A percentile compares a stretch with the other conserved stretches of the same genome.
Conservation (phyloP, 345 rosid genomes). For the Populus ilicifolia region DNA sequence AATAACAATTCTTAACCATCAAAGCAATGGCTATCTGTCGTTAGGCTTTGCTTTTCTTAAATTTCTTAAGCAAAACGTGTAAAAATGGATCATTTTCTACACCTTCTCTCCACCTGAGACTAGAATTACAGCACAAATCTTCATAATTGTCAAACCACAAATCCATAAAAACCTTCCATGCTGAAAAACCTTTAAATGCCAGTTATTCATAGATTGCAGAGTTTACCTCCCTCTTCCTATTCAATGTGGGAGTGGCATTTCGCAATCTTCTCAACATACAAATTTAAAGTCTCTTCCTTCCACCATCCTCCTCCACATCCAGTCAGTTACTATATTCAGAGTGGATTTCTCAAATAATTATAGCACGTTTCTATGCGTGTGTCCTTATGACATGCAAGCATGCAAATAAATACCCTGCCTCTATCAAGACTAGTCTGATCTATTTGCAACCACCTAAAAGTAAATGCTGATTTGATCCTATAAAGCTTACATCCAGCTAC, state of each 20-base stretch:
- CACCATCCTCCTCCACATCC: not conserved
- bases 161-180: not conserved
- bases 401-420: not conserved
- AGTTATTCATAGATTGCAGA: not conserved
- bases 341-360: not conserved
- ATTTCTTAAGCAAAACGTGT: not conserved
- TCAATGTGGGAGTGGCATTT: not conserved
- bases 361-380: no score
- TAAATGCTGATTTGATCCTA: not conserved
- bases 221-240: not conserved
- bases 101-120: not conserved
- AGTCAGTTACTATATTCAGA: not conserved
- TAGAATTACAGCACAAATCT: not conserved
- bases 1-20: not conserved
- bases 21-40: not conserved
- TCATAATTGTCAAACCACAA: not conserved
- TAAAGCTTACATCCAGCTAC: not conserved
- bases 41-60: not conserved
- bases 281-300: not conserved
- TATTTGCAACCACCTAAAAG: not conserved
- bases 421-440: not conserved
- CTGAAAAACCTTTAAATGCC: not conserved
- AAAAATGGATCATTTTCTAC: not conserved
- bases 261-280: not conserved
- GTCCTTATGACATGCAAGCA: not conserved